These are phyloP conservation scores for Clohesyomyces aquaticus DNA, from an alignment of 495 filamentous ascomycete species.

Conservation along the genomic window DNA sequence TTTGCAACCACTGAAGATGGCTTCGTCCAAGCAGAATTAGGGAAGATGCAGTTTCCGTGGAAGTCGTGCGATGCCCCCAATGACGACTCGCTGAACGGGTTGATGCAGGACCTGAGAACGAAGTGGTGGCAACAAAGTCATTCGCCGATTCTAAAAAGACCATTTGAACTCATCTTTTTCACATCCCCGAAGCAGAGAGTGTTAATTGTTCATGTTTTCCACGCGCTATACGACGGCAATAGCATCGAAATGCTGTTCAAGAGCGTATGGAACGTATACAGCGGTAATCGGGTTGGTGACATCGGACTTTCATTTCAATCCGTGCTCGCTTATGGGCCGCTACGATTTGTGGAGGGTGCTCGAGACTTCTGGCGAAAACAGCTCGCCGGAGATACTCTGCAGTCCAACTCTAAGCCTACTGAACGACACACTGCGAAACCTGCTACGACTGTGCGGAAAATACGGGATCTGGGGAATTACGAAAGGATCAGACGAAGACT, in stretches of 20 bases:
- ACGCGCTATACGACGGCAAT: slow-evolving; percentile 86
- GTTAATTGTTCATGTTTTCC: slow-evolving; percentile 72
- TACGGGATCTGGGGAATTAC: slow-evolving; percentile 7
- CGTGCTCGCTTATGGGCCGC: slow-evolving; percentile 58
- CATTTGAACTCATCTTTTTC: slow-evolving; percentile 54
- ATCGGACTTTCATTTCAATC: slow-evolving; percentile 56
- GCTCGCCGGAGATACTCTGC: slow-evolving; percentile 44
- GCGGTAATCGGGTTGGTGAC: slow-evolving; percentile 17
- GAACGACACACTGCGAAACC: not conserved
- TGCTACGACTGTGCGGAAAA: slow-evolving; percentile 7
- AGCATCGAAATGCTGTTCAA: slow-evolving; percentile 70
- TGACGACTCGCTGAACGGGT: slow-evolving; percentile 43
- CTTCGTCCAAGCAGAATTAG: slow-evolving; percentile 69
- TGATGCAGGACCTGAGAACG: slow-evolving; percentile 41
- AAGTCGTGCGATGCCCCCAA: slow-evolving; percentile 40
- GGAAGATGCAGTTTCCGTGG: slow-evolving; percentile 54
- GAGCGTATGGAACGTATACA: slow-evolving; percentile 55
- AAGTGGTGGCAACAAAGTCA: slow-evolving; percentile 52
- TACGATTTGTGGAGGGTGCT: slow-evolving; percentile 58
- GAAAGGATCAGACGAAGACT: slow-evolving; percentile 57
- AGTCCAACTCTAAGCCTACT: slow-evolving; percentile 7
- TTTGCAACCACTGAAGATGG: slow-evolving; percentile 72
- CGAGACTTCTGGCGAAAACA: slow-evolving; percentile 70
- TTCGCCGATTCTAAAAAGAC: slow-evolving; percentile 35
- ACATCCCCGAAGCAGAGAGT: slow-evolving; percentile 41